Evolutionary conservation across 78 protist genomes (phyloP).

Genomic region (Guillardia theta): DNA sequence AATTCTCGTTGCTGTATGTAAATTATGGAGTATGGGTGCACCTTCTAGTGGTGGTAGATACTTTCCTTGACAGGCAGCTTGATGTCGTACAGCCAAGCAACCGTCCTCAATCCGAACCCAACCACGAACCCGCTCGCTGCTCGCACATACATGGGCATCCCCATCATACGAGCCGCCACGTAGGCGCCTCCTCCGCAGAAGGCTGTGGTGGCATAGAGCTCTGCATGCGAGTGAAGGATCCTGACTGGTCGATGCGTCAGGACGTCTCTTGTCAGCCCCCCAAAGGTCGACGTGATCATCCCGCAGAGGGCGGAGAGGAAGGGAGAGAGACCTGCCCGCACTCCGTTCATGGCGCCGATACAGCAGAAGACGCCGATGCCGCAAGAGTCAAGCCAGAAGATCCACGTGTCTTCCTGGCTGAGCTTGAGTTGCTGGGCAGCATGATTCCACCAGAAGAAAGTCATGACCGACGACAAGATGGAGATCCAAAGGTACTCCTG

Average conservation of each 20-base stretch:
- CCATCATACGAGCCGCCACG: not conserved
- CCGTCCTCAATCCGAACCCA: not conserved
- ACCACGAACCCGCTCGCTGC: not conserved
- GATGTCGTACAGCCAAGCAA: not conserved
- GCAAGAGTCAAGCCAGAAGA: slow-evolving; percentile 32
- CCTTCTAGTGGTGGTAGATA: too few relatives aligned
- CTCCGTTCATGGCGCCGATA: slow-evolving; percentile 50
- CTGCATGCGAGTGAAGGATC: not conserved
- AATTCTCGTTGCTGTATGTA: too few relatives aligned
- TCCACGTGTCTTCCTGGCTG: not conserved
- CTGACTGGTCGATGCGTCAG: slow-evolving; percentile 19
- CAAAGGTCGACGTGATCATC: slow-evolving; percentile 47
- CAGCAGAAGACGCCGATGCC: slow-evolving; percentile 45
- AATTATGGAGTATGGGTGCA: too few relatives aligned
- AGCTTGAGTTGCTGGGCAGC: not conserved
- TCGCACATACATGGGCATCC: not conserved
- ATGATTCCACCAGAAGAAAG: not conserved
- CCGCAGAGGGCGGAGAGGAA: not conserved
- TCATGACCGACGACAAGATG: not conserved
- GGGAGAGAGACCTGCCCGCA: not conserved
- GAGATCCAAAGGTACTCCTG: slow-evolving; percentile 29
- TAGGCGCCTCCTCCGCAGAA: not conserved
- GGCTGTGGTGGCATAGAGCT: slow-evolving; percentile 32
- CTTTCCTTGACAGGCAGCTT: not conserved
- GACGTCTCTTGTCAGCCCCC: slow-evolving; percentile 49